Evolutionary conservation across 2,329 filamentous ascomycete genomes (phyloP).

Genomic region (Colletotrichum camelliae): DNA sequence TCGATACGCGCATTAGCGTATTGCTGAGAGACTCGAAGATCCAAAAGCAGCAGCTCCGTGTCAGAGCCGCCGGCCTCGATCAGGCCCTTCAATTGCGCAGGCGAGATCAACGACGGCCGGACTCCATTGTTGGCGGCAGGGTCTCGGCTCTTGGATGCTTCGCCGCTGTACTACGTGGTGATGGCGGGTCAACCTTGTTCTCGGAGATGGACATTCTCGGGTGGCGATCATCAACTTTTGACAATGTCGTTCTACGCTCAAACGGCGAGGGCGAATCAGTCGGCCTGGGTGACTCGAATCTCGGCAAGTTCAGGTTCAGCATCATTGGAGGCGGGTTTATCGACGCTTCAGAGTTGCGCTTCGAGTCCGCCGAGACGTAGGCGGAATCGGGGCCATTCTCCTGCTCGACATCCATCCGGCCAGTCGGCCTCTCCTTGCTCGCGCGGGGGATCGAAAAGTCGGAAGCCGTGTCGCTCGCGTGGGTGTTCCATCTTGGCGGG

Average conservation of each 20-base stretch:
- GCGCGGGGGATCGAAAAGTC: conserved; percentile 27
- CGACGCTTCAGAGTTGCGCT: conserved; percentile 56
- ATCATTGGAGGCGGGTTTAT: conserved; percentile 42
- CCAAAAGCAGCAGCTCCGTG: conserved; percentile 70
- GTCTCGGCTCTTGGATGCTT: conserved; percentile 51
- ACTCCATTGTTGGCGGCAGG: conserved; percentile 54
- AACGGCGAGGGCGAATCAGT: conserved; percentile 38
- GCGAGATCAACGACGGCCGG: conserved; percentile 56
- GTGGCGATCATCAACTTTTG: conserved; percentile 55
- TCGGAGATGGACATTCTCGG: conserved; percentile 60
- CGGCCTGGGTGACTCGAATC: conserved; percentile 43
- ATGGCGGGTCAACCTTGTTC: conserved; percentile 47
- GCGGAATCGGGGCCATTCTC: conserved; percentile 57
- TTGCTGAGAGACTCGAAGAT: conserved; percentile 86
- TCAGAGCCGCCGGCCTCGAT: conserved; percentile 46
- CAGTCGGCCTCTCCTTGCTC: conserved; percentile 15
- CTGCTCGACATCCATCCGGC: conserved; percentile 49
- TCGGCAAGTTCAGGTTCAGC: conserved; percentile 41
- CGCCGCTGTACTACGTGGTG: conserved; percentile 26
- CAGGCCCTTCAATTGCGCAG: conserved; percentile 60
- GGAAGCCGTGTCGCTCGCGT: conserved; percentile 47
- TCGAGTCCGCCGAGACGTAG: conserved; percentile 59
- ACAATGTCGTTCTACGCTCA: conserved; percentile 37
- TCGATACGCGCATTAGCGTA: conserved; percentile 77
- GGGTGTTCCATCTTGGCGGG: conserved; percentile 53